phyloP scores from a whole-genome alignment of 2,329 filamentous ascomycete genomes.

The Pyrenophora seminiperda region DNA sequence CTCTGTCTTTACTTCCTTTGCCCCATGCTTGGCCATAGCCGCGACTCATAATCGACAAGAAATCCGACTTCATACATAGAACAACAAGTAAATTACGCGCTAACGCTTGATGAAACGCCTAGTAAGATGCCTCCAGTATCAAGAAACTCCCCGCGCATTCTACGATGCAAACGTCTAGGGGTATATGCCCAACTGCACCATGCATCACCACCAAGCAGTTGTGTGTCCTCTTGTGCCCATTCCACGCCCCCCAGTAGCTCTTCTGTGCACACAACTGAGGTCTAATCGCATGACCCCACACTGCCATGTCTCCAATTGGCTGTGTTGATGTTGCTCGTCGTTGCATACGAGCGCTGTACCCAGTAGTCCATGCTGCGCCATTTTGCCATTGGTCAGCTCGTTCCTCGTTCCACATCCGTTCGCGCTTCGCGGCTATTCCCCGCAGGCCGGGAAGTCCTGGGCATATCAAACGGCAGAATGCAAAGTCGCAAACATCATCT shows the following conservation, averaged over 20 bases:
- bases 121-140: not conserved
- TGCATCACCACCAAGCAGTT: not conserved
- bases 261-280: not conserved
- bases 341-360: not conserved
- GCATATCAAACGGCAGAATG: not conserved
- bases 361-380: not conserved
- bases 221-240: not conserved
- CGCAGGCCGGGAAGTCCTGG: not conserved
- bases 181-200: not conserved
- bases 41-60: no score
- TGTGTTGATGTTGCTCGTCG: not conserved
- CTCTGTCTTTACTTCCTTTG: no score
- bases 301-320: not conserved
- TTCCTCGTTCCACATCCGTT: not conserved
- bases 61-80: no score
- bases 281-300: not conserved
- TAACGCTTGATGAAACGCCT: conserved; percentile 13
- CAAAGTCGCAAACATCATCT: not conserved
- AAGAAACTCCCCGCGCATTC: not conserved
- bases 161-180: not conserved
- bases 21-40: no score
- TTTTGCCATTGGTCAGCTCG: not conserved
- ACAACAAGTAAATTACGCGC: not conserved
- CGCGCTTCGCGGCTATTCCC: not conserved
- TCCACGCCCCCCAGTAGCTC: not conserved